Evolutionary conservation across 1,284 basidiomycete genomes (phyloP).

Genomic region (Cronartium ribicola): DNA sequence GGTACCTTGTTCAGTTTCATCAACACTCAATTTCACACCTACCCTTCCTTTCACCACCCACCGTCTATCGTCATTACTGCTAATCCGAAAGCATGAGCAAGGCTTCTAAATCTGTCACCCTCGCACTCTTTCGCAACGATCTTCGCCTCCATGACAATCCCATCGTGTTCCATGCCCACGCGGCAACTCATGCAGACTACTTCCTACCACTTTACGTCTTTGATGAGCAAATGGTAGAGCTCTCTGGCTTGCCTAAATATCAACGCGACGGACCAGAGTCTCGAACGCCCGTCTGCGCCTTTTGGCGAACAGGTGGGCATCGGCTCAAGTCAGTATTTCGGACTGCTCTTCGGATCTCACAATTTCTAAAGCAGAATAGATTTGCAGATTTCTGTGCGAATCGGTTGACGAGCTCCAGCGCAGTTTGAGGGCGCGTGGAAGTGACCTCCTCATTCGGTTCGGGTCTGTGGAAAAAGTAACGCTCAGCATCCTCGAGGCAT

Average conservation of each 20-base stretch:
- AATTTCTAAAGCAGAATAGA: background rate
- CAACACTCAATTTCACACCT: no score
- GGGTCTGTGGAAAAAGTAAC: conserved; percentile 55
- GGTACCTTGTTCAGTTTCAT: no score
- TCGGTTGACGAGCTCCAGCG: conserved; percentile 56
- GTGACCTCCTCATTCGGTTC: conserved; percentile 57
- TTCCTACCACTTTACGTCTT: conserved; percentile 59
- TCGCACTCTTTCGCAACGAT: conserved; percentile 36
- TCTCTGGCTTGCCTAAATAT: conserved; percentile 55
- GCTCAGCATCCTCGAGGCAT: conserved; percentile 51
- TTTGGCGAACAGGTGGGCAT: conserved; percentile 56
- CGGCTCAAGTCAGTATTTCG: conserved; percentile 48
- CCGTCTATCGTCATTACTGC: no score
- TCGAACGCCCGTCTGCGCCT: conserved; percentile 52
- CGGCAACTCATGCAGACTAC: conserved; percentile 51
- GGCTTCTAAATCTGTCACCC: conserved; percentile 15
- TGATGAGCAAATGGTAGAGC: conserved; percentile 57
- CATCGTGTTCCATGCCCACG: conserved; percentile 54
- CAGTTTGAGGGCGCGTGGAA: conserved; percentile 52
- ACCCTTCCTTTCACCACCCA: no score
- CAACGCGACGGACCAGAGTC: conserved; percentile 49
- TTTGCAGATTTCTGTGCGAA: conserved; percentile 54
- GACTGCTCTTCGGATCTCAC: background rate
- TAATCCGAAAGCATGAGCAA: background rate
- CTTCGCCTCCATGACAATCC: conserved; percentile 55